These are phyloP conservation scores for Vitis hybrid DNA, from an alignment of 177 flowering plant species.

Conservation along the genomic window DNA sequence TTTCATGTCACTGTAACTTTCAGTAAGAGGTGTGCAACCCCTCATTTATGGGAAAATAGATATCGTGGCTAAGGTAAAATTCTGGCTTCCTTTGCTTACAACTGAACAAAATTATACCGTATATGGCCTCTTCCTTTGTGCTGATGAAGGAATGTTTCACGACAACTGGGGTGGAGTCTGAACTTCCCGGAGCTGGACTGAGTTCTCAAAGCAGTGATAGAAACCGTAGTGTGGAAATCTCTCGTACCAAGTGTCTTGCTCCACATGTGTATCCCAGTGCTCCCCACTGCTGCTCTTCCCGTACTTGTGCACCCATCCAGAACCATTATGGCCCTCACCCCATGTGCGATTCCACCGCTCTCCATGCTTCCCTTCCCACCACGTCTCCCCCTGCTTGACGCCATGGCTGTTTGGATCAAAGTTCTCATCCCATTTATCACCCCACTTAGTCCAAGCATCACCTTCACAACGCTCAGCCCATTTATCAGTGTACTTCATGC, in stretches of 20 bases:
- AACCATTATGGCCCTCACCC: constrained; percentile 95
- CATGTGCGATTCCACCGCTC: constrained; percentile 96
- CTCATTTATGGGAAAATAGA: too few species aligned
- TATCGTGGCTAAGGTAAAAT: too few species aligned
- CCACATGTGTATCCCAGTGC: constrained; percentile 93
- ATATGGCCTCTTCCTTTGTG: not conserved
- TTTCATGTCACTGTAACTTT: too few species aligned
- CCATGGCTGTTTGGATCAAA: constrained; percentile 69
- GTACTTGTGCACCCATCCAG: constrained; percentile 97
- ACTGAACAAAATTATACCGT: too few species aligned
- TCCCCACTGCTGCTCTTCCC: constrained; percentile 96
- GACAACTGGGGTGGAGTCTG: constrained; percentile 55
- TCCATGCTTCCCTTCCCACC: constrained; percentile 95
- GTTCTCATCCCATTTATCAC: constrained; percentile 97
- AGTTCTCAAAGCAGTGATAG: constrained; percentile 77
- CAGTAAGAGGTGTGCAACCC: too few species aligned
- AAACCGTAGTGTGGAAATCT: constrained; percentile 91
- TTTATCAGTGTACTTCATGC: constrained; percentile 94
- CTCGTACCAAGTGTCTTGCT: constrained; percentile 93
- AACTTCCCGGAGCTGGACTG: constrained; percentile 77
- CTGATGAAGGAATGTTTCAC: constrained; percentile 4
- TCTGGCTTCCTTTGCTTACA: too few species aligned
- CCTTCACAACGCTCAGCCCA: constrained; percentile 94
- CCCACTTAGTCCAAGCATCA: constrained; percentile 94
- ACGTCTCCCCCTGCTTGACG: constrained; percentile 92